Percentiles rank a stretch among this genome's conserved stretches.
Evolutionary conservation across 495 filamentous ascomycete species (phyloP).

Genomic region (Neurospora sp.): DNA sequence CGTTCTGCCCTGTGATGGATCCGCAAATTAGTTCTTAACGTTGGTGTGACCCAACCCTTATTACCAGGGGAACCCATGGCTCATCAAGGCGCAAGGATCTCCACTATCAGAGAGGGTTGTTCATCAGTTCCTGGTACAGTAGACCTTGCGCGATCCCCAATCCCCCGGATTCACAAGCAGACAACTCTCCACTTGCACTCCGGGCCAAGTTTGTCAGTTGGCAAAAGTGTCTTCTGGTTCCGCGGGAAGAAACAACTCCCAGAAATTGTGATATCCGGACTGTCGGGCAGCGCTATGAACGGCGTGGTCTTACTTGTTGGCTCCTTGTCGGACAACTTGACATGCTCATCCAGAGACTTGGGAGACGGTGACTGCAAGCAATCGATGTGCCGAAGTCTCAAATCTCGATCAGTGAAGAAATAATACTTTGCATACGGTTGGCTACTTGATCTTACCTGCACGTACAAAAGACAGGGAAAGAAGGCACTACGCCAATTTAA

Average conservation of each 20-base stretch:
- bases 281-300: neutral
- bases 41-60: neutral
- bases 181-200: neutral
- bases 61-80: neutral
- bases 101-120: neutral
- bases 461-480: neutral
- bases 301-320: neutral
- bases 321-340: neutral
- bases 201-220: neutral
- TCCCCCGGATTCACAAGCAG: neutral
- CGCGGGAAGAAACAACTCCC: neutral
- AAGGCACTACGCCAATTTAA: neutral
- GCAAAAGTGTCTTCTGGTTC: neutral
- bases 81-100: neutral
- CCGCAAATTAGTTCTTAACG: neutral
- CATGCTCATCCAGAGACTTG: neutral
- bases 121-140: neutral
- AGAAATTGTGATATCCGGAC: neutral
- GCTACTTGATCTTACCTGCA: neutral
- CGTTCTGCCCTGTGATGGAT: neutral
- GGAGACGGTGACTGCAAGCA: neutral
- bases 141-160: neutral
- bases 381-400: neutral
- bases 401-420: neutral
- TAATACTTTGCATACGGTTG: neutral